phyloP scores from a whole-genome alignment of 345 rosid genomes.

The Rhodamnia rubescens region DNA sequence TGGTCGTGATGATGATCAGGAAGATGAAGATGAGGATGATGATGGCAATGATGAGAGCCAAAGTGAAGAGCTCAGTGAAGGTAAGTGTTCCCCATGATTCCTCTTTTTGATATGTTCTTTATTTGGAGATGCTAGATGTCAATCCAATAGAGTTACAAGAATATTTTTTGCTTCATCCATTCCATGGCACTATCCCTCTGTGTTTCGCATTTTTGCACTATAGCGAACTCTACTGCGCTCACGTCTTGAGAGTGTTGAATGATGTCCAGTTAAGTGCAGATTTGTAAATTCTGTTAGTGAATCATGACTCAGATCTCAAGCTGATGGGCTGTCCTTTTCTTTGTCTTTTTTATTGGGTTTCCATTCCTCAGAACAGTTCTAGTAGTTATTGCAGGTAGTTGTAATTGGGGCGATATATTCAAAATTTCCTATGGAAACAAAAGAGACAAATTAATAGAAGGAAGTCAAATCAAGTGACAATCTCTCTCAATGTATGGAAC shows the following conservation, averaged over 20 bases:
- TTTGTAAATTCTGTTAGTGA: neutral
- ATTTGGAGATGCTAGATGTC: neutral
- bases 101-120: neutral
- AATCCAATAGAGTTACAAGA: neutral
- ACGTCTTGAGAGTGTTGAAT: neutral
- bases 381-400: neutral
- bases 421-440: neutral
- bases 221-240: neutral
- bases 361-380: neutral
- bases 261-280: neutral
- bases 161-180: neutral
- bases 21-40: constrained; percentile 17
- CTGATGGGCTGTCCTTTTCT: neutral
- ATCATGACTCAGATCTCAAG: neutral
- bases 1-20: constrained; percentile 19
- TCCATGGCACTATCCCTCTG: neutral
- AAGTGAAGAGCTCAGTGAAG: constrained; percentile 37
- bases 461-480: neutral
- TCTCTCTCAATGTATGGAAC: neutral
- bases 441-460: neutral
- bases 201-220: neutral
- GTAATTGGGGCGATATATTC: neutral
- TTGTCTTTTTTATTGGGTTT: neutral
- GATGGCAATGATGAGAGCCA: constrained; percentile 23
- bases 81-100: constrained; percentile 7